These are phyloP conservation scores for Exophiala xenobiotica DNA, from an alignment of 2,329 filamentous ascomycete species.

Conservation along the genomic window DNA sequence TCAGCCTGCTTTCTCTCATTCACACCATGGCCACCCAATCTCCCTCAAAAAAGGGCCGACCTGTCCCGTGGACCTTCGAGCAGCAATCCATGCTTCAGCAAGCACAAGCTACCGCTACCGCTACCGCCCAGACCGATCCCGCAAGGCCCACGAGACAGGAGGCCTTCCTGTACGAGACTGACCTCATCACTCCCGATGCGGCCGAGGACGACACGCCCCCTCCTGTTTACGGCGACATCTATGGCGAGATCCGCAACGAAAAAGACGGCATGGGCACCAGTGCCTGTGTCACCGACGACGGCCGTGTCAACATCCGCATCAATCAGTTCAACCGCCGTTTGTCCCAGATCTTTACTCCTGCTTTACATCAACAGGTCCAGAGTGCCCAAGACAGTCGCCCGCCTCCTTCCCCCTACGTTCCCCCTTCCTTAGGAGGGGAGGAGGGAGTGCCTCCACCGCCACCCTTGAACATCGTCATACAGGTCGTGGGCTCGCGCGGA, in stretches of 20 bases:
- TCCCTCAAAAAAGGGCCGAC: conserved; percentile 26
- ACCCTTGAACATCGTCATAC: conserved; percentile 66
- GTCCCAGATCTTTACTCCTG: conserved; percentile 65
- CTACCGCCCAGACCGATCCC: conserved; percentile 31
- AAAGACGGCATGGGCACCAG: conserved; percentile 63
- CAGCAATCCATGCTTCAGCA: conserved; percentile 35
- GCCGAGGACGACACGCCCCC: conserved; percentile 21
- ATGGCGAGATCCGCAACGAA: conserved; percentile 61
- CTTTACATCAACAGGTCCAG: conserved; percentile 55
- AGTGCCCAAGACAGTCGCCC: conserved; percentile 19
- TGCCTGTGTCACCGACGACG: conserved; percentile 66
- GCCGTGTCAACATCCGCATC: conserved; percentile 75
- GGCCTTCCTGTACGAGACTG: conserved; percentile 28
- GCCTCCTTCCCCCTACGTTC: conserved; percentile 47
- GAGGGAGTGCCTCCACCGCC: conserved; percentile 36
- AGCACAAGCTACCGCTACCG: conserved; percentile 34
- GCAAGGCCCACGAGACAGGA: conserved; percentile 31
- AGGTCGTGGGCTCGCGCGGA: conserved; percentile 71
- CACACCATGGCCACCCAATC: conserved; percentile 26
- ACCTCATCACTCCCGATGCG: conserved; percentile 22
- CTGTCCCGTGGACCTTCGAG: conserved; percentile 22
- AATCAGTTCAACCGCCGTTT: conserved; percentile 66
- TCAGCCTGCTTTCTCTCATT: conserved; percentile 22
- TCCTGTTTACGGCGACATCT: conserved; percentile 39
- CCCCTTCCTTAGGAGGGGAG: conserved; percentile 64